These are phyloP conservation scores for Kwoniella sp. DNA, from an alignment of 768 basidiomycete species.

Conservation along the genomic window DNA sequence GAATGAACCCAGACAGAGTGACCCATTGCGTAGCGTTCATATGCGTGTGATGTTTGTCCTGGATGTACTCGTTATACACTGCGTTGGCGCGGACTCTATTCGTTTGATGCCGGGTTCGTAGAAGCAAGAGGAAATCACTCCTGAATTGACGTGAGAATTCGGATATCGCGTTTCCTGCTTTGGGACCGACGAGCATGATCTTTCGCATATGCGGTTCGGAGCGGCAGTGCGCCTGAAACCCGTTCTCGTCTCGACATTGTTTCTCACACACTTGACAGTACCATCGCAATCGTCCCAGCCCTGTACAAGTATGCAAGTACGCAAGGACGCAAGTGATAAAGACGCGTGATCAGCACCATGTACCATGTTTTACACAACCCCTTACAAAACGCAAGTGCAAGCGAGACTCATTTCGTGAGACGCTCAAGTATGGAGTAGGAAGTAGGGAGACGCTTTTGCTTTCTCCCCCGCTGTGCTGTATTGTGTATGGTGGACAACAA, in stretches of 20 bases:
- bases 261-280: slow-evolving; percentile 99
- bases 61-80: slow-evolving; percentile 97
- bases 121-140: slow-evolving; percentile 82
- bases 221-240: slow-evolving; percentile 63
- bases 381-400: too few species aligned
- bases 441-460: too few species aligned
- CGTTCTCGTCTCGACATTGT: slow-evolving; percentile 96
- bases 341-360: too few species aligned
- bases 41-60: slow-evolving; percentile 89
- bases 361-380: too few species aligned
- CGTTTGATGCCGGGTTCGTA: slow-evolving; percentile 89
- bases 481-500: too few species aligned
- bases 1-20: slow-evolving; percentile 91
- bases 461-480: too few species aligned
- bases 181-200: slow-evolving; percentile 95
- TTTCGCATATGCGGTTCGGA: slow-evolving; percentile 87
- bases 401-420: too few species aligned
- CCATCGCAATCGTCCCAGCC: slow-evolving; percentile 92
- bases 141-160: slow-evolving; percentile 88
- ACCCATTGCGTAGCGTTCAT: slow-evolving; percentile 99
- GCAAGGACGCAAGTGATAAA: too few species aligned
- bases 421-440: too few species aligned
- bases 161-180: slow-evolving; percentile 86
- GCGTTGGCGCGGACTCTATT: slow-evolving; percentile 92
- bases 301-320: slow-evolving; percentile 25